phyloP scores from a whole-genome alignment of 768 basidiomycete genomes.

The Mycena albidolilacea region DNA sequence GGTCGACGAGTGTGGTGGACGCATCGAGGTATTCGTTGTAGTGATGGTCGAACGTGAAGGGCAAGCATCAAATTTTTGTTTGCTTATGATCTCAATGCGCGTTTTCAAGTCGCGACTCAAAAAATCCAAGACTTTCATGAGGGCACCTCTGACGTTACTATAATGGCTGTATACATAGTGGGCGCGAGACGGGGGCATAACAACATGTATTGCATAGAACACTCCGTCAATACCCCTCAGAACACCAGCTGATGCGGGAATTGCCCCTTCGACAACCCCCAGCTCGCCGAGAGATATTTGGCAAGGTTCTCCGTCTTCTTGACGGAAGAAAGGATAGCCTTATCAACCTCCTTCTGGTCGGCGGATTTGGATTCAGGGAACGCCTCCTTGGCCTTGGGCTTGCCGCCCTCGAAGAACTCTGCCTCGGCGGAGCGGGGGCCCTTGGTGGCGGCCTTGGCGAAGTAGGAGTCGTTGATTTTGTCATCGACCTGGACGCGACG shows the following conservation, averaged over 20 bases:
- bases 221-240: slow-evolving; percentile 58
- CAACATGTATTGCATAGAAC: slow-evolving; percentile 51
- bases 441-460: slow-evolving; percentile 84
- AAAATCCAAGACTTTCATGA: slow-evolving; percentile 26
- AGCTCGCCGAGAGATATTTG: slow-evolving; percentile 94
- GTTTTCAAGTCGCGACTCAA: slow-evolving; percentile 1
- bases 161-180: slow-evolving; percentile 35
- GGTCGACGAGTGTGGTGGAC: slow-evolving; percentile 12
- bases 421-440: slow-evolving; percentile 88
- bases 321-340: slow-evolving; percentile 83
- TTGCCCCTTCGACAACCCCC: slow-evolving; percentile 97
- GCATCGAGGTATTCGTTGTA: slow-evolving; percentile 31
- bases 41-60: slow-evolving; percentile 28
- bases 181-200: slow-evolving; percentile 40
- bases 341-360: slow-evolving; percentile 93
- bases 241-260: slow-evolving; percentile 96
- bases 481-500: slow-evolving; percentile 74
- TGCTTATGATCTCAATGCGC: not conserved
- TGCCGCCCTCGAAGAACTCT: slow-evolving; percentile 97
- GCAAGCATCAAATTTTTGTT: slow-evolving; percentile 33
- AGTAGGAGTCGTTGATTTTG: slow-evolving; percentile 96
- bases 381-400: slow-evolving; percentile 90
- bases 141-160: slow-evolving; percentile 11
- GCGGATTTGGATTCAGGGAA: slow-evolving; percentile 89
- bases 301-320: slow-evolving; percentile 92